These are phyloP conservation scores for Incumbomyces lentus DNA, from an alignment of 2,329 filamentous ascomycete genomes.

Conservation along the genomic window DNA sequence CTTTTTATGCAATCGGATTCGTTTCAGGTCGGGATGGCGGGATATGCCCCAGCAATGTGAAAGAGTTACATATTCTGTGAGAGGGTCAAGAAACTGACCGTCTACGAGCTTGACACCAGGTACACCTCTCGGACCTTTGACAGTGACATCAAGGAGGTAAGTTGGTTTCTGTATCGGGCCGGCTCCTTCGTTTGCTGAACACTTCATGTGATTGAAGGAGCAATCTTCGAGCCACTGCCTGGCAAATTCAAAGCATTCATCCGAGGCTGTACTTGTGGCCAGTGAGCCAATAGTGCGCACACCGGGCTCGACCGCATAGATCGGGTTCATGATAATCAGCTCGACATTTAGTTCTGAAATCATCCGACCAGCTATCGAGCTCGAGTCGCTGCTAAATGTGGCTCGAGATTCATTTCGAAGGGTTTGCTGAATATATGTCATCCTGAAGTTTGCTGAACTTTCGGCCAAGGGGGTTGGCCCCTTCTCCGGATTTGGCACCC, in stretches of 20 bases:
- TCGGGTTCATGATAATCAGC: constrained; percentile 19
- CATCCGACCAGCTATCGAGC: constrained; percentile 1
- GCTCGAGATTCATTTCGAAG: constrained; percentile 4
- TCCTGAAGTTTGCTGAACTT: not conserved
- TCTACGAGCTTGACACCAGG: constrained; percentile 19
- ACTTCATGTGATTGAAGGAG: constrained; percentile 22
- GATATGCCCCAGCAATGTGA: constrained; percentile 21
- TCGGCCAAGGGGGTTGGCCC: not conserved
- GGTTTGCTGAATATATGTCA: not conserved
- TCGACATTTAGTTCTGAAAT: constrained; percentile 8
- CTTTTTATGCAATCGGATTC: constrained; percentile 18
- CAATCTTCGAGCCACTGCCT: constrained; percentile 21
- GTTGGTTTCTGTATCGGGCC: constrained; percentile 18
- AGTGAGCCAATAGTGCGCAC: constrained; percentile 16
- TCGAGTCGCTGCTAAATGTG: not conserved
- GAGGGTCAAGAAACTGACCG: constrained; percentile 17
- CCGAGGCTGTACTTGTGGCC: constrained; percentile 16
- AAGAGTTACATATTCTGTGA: constrained; percentile 20
- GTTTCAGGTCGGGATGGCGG: constrained; percentile 9
- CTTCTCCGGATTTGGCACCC: constrained; percentile 8
- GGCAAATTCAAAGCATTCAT: constrained; percentile 18
- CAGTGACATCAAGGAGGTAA: constrained; percentile 19
- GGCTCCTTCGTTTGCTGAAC: constrained; percentile 14
- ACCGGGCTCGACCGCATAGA: constrained; percentile 19
- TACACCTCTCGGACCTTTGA: constrained; percentile 15